These are phyloP conservation scores for Botrytis galanthina DNA, from an alignment of 2,329 filamentous ascomycete genomes.

Conservation along the genomic window DNA sequence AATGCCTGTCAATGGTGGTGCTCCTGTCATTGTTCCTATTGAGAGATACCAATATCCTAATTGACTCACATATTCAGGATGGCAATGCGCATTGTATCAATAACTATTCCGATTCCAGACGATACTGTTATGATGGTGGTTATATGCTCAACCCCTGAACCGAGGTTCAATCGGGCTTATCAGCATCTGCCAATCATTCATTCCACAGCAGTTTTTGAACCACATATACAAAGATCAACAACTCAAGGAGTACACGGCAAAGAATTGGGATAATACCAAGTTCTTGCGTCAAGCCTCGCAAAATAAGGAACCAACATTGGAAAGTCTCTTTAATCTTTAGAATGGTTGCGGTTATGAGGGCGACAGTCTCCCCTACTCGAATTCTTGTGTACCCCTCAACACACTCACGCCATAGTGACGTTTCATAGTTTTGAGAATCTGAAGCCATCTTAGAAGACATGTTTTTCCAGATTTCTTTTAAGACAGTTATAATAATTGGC, in stretches of 20 bases:
- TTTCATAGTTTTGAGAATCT: background rate
- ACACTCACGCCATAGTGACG: background rate
- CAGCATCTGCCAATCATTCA: background rate
- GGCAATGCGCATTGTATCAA: background rate
- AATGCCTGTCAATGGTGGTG: constrained; percentile 52
- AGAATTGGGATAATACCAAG: background rate
- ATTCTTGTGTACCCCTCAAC: background rate
- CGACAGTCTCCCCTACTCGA: background rate
- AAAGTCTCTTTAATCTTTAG: too few relatives aligned
- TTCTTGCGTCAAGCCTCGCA: background rate
- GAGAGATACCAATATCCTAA: background rate
- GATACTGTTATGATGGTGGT: background rate
- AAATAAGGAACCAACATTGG: too few relatives aligned
- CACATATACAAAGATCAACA: background rate
- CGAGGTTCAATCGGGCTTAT: constrained; percentile 5
- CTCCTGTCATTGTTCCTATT: constrained; percentile 27
- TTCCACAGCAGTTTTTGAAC: background rate
- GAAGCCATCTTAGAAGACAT: background rate
- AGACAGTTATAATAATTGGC: rapidly evolving
- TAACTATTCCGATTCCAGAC: background rate
- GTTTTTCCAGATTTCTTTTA: background rate
- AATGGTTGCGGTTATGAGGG: too few relatives aligned
- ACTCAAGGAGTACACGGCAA: background rate
- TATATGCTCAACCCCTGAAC: background rate
- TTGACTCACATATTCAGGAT: background rate